These are phyloP conservation scores for Trametes pubescens DNA, from an alignment of 1,284 basidiomycete genomes.

Conservation along the genomic window DNA sequence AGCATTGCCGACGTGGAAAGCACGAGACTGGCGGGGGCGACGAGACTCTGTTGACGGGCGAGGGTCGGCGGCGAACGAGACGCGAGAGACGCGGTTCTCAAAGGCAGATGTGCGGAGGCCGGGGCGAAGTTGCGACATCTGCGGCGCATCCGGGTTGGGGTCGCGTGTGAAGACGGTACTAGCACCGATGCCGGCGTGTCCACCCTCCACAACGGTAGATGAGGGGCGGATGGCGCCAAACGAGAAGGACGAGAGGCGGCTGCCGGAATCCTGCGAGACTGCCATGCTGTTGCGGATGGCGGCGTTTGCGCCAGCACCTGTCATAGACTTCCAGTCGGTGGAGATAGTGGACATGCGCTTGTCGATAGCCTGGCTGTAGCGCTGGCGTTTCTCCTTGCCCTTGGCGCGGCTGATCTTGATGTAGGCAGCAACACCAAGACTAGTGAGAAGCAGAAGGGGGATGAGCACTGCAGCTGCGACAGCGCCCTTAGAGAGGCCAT, in stretches of 20 bases:
- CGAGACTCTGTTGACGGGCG: slow-evolving; percentile 68
- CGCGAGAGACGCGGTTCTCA: slow-evolving; percentile 56
- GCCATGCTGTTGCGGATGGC: slow-evolving; percentile 79
- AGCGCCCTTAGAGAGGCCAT: slow-evolving; percentile 64
- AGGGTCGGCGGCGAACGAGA: slow-evolving; percentile 78
- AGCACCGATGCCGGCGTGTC: slow-evolving; percentile 54
- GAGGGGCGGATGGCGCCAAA: slow-evolving; percentile 64
- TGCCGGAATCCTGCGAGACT: slow-evolving; percentile 44
- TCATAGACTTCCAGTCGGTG: slow-evolving; percentile 79
- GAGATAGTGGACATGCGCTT: slow-evolving; percentile 85
- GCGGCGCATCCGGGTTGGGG: slow-evolving; percentile 40
- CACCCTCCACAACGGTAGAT: slow-evolving; percentile 57
- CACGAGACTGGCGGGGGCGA: slow-evolving; percentile 53
- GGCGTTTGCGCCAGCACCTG: slow-evolving; percentile 73
- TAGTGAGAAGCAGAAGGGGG: slow-evolving; percentile 68
- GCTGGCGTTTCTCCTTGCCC: slow-evolving; percentile 66
- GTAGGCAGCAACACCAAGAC: slow-evolving; percentile 58
- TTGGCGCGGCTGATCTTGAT: slow-evolving; percentile 58
- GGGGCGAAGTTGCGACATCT: slow-evolving; percentile 63
- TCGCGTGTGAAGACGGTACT: slow-evolving; percentile 40
- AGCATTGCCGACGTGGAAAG: slow-evolving; percentile 62
- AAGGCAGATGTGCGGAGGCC: slow-evolving; percentile 49
- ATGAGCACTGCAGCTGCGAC: slow-evolving; percentile 82
- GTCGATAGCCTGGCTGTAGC: slow-evolving; percentile 78
- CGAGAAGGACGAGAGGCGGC: slow-evolving; percentile 60